Percentiles rank a stretch among this genome's conserved stretches.
These are phyloP conservation scores for Arctostaphylos glauca DNA, from an alignment of 148 eudicot genomes.

Conservation along the genomic window DNA sequence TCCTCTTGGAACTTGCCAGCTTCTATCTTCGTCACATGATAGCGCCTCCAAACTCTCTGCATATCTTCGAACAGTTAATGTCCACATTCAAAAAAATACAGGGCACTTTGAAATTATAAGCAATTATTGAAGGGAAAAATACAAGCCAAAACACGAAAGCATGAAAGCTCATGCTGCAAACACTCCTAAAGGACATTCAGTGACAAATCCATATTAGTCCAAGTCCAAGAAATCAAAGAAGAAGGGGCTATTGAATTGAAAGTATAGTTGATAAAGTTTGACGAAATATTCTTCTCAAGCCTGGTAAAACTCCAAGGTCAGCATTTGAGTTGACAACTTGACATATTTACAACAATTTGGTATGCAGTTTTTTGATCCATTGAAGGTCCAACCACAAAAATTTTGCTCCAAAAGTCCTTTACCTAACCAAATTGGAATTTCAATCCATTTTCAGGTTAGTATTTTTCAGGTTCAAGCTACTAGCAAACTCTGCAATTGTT, in stretches of 20 bases:
- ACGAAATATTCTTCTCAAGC: background rate
- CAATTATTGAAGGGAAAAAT: background rate
- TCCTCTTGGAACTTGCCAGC: slow-evolving; percentile 65
- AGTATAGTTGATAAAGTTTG: background rate
- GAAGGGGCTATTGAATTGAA: background rate
- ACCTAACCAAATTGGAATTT: background rate
- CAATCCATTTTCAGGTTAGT: background rate
- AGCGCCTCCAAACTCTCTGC: slow-evolving; percentile 91
- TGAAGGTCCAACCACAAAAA: background rate
- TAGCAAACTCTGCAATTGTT: background rate
- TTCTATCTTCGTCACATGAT: slow-evolving; percentile 39
- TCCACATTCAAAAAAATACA: background rate
- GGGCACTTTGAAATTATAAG: background rate
- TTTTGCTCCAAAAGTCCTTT: too few relatives aligned
- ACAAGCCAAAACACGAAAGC: background rate
- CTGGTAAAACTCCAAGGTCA: background rate
- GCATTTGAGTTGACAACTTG: background rate
- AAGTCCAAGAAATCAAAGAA: background rate
- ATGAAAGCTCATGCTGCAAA: background rate
- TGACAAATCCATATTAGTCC: background rate
- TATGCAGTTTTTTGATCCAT: background rate
- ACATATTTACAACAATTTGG: background rate
- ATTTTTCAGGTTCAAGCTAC: background rate
- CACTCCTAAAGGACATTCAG: background rate
- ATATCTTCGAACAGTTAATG: slow-evolving; percentile 13